Evolutionary conservation across 495 filamentous ascomycete species (phyloP), one percentile per base, ranked within the genome.

Genomic region (Amorphotheca resinae): DNA sequence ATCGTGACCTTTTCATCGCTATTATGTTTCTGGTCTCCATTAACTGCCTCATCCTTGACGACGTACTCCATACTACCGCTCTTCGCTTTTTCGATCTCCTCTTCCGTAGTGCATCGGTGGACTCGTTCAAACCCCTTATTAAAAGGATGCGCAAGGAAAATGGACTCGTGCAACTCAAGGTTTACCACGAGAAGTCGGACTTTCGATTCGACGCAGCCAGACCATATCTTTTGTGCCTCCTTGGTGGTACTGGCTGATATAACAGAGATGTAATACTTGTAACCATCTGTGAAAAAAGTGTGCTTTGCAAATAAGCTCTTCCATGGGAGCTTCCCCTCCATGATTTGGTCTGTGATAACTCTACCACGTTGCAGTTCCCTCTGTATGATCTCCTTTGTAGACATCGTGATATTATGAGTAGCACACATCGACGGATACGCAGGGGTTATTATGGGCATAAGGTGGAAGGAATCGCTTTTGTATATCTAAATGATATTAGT

Each of bases 361-460:
- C 76, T 74, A 15, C 77, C 91, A 23, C 83, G 74, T 43, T 83
- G 72, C 22, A 96, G 68, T 52, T 98, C 91, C 9, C 78, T 72
- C 41, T 84, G 70, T 50, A 98, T 83, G 36, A 95, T 75, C 25
- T 66, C 66, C 66, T 85, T 88, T 0, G 89, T 93, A 0, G 87
- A 95, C 52, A 72, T 65, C 3, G 82, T 84, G 38, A 98, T 76
- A 55, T 95, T 96, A 65, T 95, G 88, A 0, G 89, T 95, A 2
- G 93, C 79, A 55, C 89, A 95, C 86, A 94, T 94, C 34, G 83
- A 87, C 11, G 87, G 91, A 62, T 93, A 95, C 2, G 93, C 85
- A 1, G 91, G 91, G 4, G 84, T 98, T 55, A 98, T 95, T 53
- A 98, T 84, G 36, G 91, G 91, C 91, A 98, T 98, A 12, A 91